Conservation (phyloP, 179 eudicot species). For the Spergularia azorica region DNA sequence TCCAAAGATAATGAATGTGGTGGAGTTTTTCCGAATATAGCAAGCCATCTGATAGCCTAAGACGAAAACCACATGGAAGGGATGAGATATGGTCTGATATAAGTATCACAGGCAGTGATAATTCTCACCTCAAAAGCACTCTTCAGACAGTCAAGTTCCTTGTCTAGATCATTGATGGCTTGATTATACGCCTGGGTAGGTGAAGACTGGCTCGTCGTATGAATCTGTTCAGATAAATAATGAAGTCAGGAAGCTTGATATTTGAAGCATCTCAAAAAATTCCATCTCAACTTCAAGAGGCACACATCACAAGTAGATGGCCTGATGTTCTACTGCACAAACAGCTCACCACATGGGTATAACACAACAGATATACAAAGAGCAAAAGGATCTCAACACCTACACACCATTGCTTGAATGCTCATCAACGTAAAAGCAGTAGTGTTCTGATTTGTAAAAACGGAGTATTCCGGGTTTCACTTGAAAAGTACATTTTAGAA, state of each 20-base stretch:
- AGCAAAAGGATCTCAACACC: neutral
- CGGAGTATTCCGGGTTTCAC: too few relatives aligned
- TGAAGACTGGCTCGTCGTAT: conserved; percentile 93
- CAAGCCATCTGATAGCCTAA: neutral
- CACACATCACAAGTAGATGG: neutral
- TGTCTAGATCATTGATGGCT: conserved; percentile 92
- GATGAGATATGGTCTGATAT: neutral
- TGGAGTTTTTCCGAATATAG: neutral
- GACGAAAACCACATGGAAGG: neutral
- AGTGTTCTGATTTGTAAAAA: too few relatives aligned
- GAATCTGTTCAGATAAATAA: conserved; percentile 55
- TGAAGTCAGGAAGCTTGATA: too few relatives aligned
- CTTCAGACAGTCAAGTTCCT: conserved; percentile 90
- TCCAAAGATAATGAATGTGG: neutral
- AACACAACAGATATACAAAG: neutral
- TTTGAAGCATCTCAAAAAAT: neutral
- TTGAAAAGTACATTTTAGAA: conserved; percentile 33
- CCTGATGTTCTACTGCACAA: neutral
- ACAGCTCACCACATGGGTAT: neutral
- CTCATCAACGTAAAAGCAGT: too few relatives aligned
- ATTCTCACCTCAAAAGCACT: conserved; percentile 78
- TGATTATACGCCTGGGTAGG: conserved; percentile 96
- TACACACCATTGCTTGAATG: too few relatives aligned
- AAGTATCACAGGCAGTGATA: neutral
- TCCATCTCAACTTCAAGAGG: neutral